Evolutionary conservation across 164 flowering plant genomes (phyloP).

Genomic region (Pachysandra terminalis): DNA sequence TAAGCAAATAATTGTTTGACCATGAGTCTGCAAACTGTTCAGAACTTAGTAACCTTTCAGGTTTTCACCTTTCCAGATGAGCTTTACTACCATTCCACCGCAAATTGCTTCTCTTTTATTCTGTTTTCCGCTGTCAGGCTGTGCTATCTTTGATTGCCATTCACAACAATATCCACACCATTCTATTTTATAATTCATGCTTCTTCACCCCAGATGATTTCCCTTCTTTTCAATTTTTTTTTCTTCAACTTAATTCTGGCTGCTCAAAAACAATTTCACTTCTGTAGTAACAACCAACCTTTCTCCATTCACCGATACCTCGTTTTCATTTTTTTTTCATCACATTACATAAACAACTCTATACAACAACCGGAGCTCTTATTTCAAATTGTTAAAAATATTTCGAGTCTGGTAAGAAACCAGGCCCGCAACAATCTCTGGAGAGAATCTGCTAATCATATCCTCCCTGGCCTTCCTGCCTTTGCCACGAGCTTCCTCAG

Average conservation of each 20-base stretch:
- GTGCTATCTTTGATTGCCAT: not conserved
- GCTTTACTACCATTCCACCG: not conserved
- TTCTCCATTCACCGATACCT: not conserved
- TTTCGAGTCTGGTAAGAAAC: conserved; percentile 37
- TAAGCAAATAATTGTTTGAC: too few relatives aligned
- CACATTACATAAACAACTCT: not conserved
- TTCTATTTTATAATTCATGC: not conserved
- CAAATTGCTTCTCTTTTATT: not conserved
- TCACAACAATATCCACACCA: not conserved
- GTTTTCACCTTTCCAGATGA: not conserved
- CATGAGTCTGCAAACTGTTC: too few relatives aligned
- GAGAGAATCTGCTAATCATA: conserved; percentile 59
- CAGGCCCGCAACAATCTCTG: conserved; percentile 57
- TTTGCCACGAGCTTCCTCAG: conserved; percentile 46
- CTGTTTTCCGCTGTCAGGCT: not conserved
- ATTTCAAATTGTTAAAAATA: conserved; percentile 17
- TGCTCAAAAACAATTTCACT: not conserved
- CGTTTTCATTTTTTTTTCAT: not conserved
- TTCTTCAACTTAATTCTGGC: not conserved
- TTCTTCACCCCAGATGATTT: not conserved
- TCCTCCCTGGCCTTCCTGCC: conserved; percentile 23
- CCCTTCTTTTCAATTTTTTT: not conserved
- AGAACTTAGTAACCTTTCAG: too few relatives aligned
- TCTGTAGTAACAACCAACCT: not conserved
- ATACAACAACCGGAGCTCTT: not conserved